Base-by-base conservation (phyloP, 306 rosid species). In the Ceratonia siliqua region DNA sequence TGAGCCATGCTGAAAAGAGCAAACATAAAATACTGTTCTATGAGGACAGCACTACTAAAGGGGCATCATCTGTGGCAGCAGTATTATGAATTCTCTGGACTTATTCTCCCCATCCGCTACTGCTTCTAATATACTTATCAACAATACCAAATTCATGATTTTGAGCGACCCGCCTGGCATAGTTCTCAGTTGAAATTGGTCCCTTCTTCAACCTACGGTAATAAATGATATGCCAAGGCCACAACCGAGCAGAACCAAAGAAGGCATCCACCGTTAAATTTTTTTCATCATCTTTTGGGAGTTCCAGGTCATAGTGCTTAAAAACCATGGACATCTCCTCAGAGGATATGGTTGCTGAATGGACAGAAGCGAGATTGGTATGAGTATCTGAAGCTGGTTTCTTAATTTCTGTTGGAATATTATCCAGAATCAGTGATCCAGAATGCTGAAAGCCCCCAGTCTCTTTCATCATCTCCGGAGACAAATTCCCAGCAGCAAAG, bases 181-280 rank as follows among this genome's bases (percentile, higher is more conserved):
- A 88, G 73, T 86, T 88, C 78, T 86, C 89, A 35, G 78, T 77
- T 24, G 92, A 88, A 77, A 88, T 81, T 7, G 84, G 89, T 7
- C 93, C 91, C 63, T 84, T 88, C 81, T 83, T 88, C 86, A 88
- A 71, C 79, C 89, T 82, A 66, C 96, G 85, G 82, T 84, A 84
- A 76, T 86, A 90, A 49, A 90, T 75, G 46, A 87, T 71, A 78
- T 84, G 85, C 93, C 91, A 88, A 17, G 93, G 91, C 96, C 96
- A 90, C 73, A 90, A 43, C 33, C 88, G 86, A 81, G 93, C 88
- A 55, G 86, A 83, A 55, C 93, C 93, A 75, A 86, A 77, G 70
- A 73, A 77, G 50, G 70, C 78, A 53, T 84, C 88, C 2, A 76
- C 36, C 1, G 86, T 52, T 62, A 52, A 78, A 50, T 79, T 72